A percentile compares a stretch with the other conserved stretches of the same genome.
phyloP scores from a whole-genome alignment of 441 rosid genomes.

The Erysimum cheiri region DNA sequence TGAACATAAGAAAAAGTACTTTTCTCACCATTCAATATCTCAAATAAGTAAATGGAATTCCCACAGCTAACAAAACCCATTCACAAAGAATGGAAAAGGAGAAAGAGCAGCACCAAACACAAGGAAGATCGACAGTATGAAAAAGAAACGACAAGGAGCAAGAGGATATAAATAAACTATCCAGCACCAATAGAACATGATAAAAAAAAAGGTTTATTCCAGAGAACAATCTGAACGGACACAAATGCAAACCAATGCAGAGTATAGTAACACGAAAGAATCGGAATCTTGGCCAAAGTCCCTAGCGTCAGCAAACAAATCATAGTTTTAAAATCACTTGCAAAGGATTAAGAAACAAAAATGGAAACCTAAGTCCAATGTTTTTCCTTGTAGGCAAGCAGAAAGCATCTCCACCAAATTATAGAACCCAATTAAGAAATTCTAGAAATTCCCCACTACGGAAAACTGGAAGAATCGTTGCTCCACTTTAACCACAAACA shows the following conservation, averaged over 20 bases:
- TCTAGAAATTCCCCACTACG: constrained; percentile 52
- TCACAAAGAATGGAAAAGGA: constrained; percentile 29
- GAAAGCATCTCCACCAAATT: constrained; percentile 57
- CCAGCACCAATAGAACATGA: constrained; percentile 24
- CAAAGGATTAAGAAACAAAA: constrained; percentile 37
- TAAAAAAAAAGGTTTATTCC: constrained; percentile 54
- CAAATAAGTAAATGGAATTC: constrained; percentile 19
- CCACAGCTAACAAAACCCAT: constrained; percentile 2
- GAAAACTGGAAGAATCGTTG: constrained; percentile 30
- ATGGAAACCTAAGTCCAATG: constrained; percentile 40
- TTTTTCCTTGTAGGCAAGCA: constrained; percentile 40
- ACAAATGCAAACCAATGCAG: constrained; percentile 45
- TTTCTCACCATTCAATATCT: constrained; percentile 51
- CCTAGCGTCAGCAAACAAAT: constrained; percentile 45
- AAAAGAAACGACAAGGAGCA: constrained; percentile 58
- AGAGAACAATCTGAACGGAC: constrained; percentile 58
- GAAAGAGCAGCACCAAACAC: constrained; percentile 43
- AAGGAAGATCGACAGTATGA: constrained; percentile 55
- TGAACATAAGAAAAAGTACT: neutral
- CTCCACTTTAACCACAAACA: constrained; percentile 27
- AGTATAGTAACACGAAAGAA: constrained; percentile 53
- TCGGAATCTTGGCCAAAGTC: constrained; percentile 65
- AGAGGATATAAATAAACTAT: constrained; percentile 26
- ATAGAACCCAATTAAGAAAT: constrained; percentile 49
- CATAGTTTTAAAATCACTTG: constrained; percentile 43